These are phyloP conservation scores for Suillus placidus DNA, from an alignment of 768 basidiomycete species.

Conservation along the genomic window DNA sequence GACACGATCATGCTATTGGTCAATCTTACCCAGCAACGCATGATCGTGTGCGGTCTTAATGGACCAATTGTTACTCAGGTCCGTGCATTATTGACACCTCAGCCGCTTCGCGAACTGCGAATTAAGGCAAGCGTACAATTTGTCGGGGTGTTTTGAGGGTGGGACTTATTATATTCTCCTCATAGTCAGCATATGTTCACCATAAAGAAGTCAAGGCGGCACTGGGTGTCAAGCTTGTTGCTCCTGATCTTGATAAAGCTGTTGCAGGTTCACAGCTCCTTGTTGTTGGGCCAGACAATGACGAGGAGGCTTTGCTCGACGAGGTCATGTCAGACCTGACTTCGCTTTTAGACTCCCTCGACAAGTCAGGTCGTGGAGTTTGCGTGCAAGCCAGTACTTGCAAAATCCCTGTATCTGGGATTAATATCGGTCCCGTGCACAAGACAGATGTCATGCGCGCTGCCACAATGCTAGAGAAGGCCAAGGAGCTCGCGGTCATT, in stretches of 20 bases:
- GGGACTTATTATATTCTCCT: constrained; percentile 9
- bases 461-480: constrained; percentile 93
- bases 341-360: constrained; percentile 83
- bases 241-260: constrained; percentile 95
- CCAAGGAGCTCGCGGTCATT: constrained; percentile 92
- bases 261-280: constrained; percentile 95
- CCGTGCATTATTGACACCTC: constrained; percentile 92
- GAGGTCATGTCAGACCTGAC: constrained; percentile 97
- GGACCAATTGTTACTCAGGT: constrained; percentile 96
- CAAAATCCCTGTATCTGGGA: constrained; percentile 97
- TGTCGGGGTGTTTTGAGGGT: background rate
- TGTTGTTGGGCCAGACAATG: constrained; percentile 92
- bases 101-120: constrained; percentile 92
- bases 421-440: constrained; percentile 97
- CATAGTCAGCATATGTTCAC: constrained; percentile 92
- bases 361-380: constrained; percentile 95
- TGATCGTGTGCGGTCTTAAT: constrained; percentile 98
- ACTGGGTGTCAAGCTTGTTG: constrained; percentile 92
- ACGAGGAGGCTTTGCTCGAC: constrained; percentile 92
- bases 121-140: constrained; percentile 69
- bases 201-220: constrained; percentile 98
- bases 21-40: constrained; percentile 95
- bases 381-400: constrained; percentile 97
- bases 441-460: constrained; percentile 94
- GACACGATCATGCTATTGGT: constrained; percentile 99